These are phyloP conservation scores for Pseudocercospora fijiensis DNA, from an alignment of 2,329 filamentous ascomycete genomes.

Conservation along the genomic window DNA sequence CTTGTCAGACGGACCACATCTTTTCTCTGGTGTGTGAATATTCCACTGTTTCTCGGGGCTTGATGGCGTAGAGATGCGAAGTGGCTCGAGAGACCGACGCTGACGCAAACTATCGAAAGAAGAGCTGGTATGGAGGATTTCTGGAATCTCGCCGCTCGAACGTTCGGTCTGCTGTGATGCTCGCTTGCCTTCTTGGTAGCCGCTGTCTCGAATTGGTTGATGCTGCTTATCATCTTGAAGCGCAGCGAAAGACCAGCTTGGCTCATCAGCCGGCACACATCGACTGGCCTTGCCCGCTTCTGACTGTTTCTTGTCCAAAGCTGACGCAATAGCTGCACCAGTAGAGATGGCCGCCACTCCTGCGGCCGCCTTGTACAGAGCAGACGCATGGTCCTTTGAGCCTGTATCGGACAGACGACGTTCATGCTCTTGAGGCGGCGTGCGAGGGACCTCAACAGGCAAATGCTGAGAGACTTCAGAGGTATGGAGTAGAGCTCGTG, in stretches of 20 bases:
- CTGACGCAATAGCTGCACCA: conserved; percentile 2
- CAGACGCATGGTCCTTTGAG: not conserved
- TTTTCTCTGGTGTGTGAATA: conserved; percentile 25
- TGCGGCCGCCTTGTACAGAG: conserved; percentile 10
- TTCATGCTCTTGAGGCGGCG: not conserved
- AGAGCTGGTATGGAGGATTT: conserved; percentile 23
- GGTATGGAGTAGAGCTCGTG: conserved; percentile 25
- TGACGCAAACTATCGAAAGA: conserved; percentile 34
- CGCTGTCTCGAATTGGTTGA: conserved; percentile 44
- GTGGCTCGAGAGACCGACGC: conserved; percentile 34
- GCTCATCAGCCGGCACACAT: conserved; percentile 8
- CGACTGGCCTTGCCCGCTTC: not conserved
- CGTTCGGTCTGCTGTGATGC: conserved; percentile 24
- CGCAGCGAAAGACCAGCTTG: conserved; percentile 27
- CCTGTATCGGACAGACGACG: not conserved
- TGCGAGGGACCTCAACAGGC: conserved; percentile 22
- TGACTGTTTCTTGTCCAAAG: not conserved
- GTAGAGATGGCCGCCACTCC: conserved; percentile 3
- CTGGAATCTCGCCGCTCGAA: conserved; percentile 18
- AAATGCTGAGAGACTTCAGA: conserved; percentile 32
- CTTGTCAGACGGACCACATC: conserved; percentile 16
- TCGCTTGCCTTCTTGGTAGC: conserved; percentile 40
- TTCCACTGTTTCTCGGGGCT: conserved; percentile 21
- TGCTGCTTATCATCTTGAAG: conserved; percentile 21
- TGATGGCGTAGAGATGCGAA: conserved; percentile 30